phyloP scores from a whole-genome alignment of 768 basidiomycete species.

The Gloeopeniophorella convolvens region DNA sequence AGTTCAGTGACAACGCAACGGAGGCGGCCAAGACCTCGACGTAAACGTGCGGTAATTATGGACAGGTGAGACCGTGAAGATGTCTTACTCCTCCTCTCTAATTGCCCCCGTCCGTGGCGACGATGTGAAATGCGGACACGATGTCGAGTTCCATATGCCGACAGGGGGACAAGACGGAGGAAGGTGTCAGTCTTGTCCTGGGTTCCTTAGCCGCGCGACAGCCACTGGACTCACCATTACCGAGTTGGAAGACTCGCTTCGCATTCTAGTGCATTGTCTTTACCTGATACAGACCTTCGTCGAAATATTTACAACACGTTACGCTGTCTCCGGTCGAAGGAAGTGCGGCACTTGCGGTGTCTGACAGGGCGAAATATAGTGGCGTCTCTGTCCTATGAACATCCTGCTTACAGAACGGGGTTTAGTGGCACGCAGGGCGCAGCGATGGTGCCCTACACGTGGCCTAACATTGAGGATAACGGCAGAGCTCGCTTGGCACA shows the following conservation, averaged over 20 bases:
- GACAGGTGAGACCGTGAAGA: background rate
- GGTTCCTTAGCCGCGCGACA: no score
- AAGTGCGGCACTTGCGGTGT: no score
- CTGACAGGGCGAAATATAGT: background rate
- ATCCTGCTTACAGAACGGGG: no score
- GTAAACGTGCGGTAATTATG: background rate
- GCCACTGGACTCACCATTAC: no score
- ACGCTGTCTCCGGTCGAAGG: background rate
- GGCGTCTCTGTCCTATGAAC: background rate
- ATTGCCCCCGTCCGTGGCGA: background rate
- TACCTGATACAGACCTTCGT: background rate
- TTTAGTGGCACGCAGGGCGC: no score
- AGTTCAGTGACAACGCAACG: background rate
- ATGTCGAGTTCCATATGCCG: background rate
- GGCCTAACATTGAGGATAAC: background rate
- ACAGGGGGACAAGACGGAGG: no score
- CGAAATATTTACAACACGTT: background rate
- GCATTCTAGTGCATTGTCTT: no score
- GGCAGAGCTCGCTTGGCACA: no score
- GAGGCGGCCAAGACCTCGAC: background rate
- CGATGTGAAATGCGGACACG: background rate
- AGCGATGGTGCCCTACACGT: background rate
- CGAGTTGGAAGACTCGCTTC: no score
- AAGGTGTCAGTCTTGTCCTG: no score
- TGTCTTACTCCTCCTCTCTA: no score